Percentiles rank a stretch among this genome's conserved stretches.
Conservation (phyloP, 495 filamentous ascomycete genomes). For the Trypethelium eluteriae region DNA sequence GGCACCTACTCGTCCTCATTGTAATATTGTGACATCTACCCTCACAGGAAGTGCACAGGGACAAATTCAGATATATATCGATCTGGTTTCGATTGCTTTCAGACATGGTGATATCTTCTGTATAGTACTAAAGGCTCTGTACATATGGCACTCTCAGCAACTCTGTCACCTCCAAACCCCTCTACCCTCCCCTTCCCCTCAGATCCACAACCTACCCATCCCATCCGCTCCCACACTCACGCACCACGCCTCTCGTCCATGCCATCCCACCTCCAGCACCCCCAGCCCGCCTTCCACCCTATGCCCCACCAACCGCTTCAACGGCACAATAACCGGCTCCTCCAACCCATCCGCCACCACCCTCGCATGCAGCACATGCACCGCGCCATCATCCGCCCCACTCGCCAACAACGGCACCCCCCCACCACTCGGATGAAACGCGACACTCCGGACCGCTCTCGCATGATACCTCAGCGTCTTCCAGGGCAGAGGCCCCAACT, state of each 20-base stretch:
- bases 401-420: constrained; percentile 85
- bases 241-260: constrained; percentile 83
- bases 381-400: constrained; percentile 81
- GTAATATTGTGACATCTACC: no score
- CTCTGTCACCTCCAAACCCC: no score
- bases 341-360: constrained; percentile 90
- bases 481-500: constrained; percentile 81
- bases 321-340: constrained; percentile 89
- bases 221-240: constrained; percentile 93
- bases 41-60: no score
- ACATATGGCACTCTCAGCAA: no score
- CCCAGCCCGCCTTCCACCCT: constrained; percentile 69
- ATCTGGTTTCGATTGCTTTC: no score
- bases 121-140: no score
- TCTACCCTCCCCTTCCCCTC: background rate
- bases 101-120: no score
- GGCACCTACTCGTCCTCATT: no score
- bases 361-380: constrained; percentile 95
- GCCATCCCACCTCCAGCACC: constrained; percentile 92
- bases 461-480: constrained; percentile 91
- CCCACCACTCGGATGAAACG: constrained; percentile 61
- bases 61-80: no score
- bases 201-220: constrained; percentile 71
- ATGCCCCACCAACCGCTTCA: constrained; percentile 90
- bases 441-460: constrained; percentile 81